These are phyloP conservation scores for Tritrichomonas musculus DNA, from an alignment of 208 protist genomes.

Conservation along the genomic window DNA sequence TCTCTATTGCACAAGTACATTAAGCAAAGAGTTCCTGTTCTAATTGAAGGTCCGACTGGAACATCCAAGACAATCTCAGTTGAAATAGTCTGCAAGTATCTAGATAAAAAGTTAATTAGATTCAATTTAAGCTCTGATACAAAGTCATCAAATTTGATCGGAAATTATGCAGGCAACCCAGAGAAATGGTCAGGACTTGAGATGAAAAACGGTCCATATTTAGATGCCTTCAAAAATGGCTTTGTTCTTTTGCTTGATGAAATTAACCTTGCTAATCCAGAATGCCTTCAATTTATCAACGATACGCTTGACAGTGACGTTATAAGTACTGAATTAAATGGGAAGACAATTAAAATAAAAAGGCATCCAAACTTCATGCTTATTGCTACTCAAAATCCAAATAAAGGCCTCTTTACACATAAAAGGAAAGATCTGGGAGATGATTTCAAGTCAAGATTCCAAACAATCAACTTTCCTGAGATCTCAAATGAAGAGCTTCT, in stretches of 20 bases:
- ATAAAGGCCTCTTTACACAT: not conserved
- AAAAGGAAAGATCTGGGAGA: not conserved
- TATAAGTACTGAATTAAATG: not conserved
- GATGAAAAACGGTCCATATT: not conserved
- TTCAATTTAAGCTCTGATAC: not conserved
- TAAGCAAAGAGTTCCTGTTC: not conserved
- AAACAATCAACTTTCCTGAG: not conserved
- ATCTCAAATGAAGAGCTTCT: not conserved
- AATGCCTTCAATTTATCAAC: not conserved
- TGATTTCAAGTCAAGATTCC: not conserved
- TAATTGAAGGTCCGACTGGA: not conserved
- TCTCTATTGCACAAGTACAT: not conserved
- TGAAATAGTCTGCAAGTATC: not conserved
- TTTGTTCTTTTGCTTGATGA: not conserved
- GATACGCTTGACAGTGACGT: not conserved
- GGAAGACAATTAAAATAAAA: not conserved
- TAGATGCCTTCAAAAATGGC: not conserved
- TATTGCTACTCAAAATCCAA: slow-evolving; percentile 28
- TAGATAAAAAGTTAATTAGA: not conserved
- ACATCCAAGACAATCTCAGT: not conserved
- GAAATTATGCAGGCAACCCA: not conserved
- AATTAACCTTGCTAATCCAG: not conserved
- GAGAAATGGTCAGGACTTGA: not conserved
- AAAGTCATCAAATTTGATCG: not conserved
- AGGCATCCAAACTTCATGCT: not conserved